These are phyloP conservation scores for Neohortaea acidophila DNA, from an alignment of 495 filamentous ascomycete genomes.

Conservation along the genomic window DNA sequence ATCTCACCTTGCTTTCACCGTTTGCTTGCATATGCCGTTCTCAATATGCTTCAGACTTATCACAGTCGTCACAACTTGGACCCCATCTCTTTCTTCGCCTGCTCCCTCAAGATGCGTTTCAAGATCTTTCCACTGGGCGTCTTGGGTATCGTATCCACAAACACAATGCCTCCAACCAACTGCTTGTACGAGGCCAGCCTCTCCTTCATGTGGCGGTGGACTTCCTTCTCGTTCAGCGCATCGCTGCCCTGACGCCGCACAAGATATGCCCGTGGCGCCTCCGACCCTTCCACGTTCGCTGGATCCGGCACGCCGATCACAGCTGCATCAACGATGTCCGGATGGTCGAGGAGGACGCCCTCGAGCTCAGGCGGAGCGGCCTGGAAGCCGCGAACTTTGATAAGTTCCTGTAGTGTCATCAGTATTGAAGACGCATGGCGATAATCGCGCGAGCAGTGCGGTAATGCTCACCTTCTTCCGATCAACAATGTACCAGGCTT, in stretches of 20 bases:
- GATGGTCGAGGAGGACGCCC: slow-evolving; percentile 32
- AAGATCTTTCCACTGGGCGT: slow-evolving; percentile 79
- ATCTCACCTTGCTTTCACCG: too few relatives aligned
- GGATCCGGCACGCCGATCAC: slow-evolving; percentile 59
- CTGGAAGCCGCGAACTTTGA: slow-evolving; percentile 25
- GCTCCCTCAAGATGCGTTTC: slow-evolving; percentile 48
- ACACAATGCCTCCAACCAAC: slow-evolving; percentile 67
- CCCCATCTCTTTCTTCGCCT: slow-evolving; percentile 33
- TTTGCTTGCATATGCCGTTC: too few relatives aligned
- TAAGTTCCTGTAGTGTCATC: slow-evolving; percentile 20
- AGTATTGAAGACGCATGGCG: too few relatives aligned
- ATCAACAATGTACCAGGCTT: slow-evolving; percentile 23
- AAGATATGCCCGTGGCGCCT: slow-evolving; percentile 73
- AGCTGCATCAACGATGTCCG: slow-evolving; percentile 64
- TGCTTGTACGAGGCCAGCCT: slow-evolving; percentile 57
- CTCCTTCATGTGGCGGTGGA: slow-evolving; percentile 40
- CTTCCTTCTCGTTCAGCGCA: slow-evolving; percentile 24
- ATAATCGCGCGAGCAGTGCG: too few relatives aligned
- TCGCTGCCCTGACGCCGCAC: slow-evolving; percentile 33
- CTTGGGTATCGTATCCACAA: slow-evolving; percentile 73
- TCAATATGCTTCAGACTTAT: neutral
- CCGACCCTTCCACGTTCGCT: slow-evolving; percentile 41
- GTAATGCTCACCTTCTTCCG: slow-evolving; percentile 23
- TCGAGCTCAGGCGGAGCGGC: slow-evolving; percentile 21
- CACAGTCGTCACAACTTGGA: slow-evolving; percentile 9